Percentiles rank a stretch among this genome's conserved stretches.
These are phyloP conservation scores for Miscanthus lutarioriparius DNA, from an alignment of 176 grass and related monocot genomes.

Conservation along the genomic window DNA sequence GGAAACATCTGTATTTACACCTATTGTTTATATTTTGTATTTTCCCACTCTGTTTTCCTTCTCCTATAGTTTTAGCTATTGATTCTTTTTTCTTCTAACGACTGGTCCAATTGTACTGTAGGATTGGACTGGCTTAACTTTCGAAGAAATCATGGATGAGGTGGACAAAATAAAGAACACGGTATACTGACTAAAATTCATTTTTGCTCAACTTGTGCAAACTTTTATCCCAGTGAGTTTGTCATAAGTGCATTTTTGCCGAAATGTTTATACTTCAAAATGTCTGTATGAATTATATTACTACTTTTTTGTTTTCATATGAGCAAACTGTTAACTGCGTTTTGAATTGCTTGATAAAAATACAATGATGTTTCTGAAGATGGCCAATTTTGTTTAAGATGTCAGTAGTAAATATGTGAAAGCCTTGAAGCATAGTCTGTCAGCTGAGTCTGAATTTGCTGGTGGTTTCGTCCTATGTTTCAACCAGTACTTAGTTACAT, in stretches of 20 bases:
- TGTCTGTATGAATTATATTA: not conserved
- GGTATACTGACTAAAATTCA: slow-evolving; percentile 46
- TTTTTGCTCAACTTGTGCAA: slow-evolving; percentile 29
- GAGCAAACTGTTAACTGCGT: slow-evolving; percentile 5
- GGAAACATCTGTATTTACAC: not conserved
- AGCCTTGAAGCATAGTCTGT: not conserved
- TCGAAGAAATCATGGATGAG: slow-evolving; percentile 95
- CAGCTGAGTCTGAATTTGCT: not conserved
- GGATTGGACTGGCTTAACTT: slow-evolving; percentile 98
- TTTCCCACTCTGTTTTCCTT: slow-evolving; percentile 10
- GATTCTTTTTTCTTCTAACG: slow-evolving; percentile 6
- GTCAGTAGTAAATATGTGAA: slow-evolving; percentile 9
- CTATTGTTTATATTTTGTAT: slow-evolving; percentile 1
- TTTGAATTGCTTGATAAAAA: slow-evolving; percentile 25
- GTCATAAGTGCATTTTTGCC: not conserved
- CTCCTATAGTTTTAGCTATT: not conserved
- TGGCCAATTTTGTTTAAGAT: slow-evolving; percentile 27
- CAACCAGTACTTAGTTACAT: slow-evolving; percentile 14
- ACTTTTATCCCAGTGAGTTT: not conserved
- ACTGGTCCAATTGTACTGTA: slow-evolving; percentile 40
- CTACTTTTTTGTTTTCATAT: not conserved
- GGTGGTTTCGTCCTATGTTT: slow-evolving; percentile 16
- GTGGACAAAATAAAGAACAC: slow-evolving; percentile 89
- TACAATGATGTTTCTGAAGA: slow-evolving; percentile 24
- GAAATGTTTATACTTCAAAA: slow-evolving; percentile 7